These are phyloP conservation scores for Suhomyces yuchorum DNA, from an alignment of 1,139 yeast species.

Conservation along the genomic window DNA sequence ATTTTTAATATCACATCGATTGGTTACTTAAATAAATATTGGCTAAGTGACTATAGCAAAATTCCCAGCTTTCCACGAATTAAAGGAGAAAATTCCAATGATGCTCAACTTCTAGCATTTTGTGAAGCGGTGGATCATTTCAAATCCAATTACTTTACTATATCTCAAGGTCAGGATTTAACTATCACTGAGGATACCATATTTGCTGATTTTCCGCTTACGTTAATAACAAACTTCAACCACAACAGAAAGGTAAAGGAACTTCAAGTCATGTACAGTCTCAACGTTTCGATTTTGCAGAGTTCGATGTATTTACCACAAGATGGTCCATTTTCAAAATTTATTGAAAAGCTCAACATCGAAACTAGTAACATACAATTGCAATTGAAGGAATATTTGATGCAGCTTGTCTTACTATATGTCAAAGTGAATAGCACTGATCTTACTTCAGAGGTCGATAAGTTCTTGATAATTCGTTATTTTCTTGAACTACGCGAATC, in stretches of 20 bases:
- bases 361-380: slow-evolving; percentile 18
- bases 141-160: slow-evolving; percentile 19
- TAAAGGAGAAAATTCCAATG: slow-evolving; percentile 10
- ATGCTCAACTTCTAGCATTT: slow-evolving; percentile 15
- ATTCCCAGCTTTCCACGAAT: slow-evolving; percentile 26
- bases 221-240: slow-evolving; percentile 27
- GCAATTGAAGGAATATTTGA: slow-evolving; percentile 22
- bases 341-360: slow-evolving; percentile 2
- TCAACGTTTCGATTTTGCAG: slow-evolving; percentile 27
- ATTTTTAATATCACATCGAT: slow-evolving; percentile 15
- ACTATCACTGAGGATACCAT: slow-evolving; percentile 1
- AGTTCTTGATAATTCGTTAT: slow-evolving; percentile 30
- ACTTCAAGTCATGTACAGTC: slow-evolving; percentile 32
- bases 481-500: slow-evolving; percentile 17
- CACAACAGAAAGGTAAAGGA: slow-evolving; percentile 21
- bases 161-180: slow-evolving; percentile 6
- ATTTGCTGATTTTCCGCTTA: slow-evolving; percentile 14
- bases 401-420: slow-evolving; percentile 21
- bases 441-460: slow-evolving; percentile 25
- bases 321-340: background rate
- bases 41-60: slow-evolving; percentile 22
- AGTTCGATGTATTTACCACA: slow-evolving; percentile 17
- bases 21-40: slow-evolving; percentile 21
- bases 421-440: slow-evolving; percentile 9
- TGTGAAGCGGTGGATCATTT: slow-evolving; percentile 23